Conservation (phyloP, 2,329 filamentous ascomycete species). For the Ophiocordyceps unilateralis region DNA sequence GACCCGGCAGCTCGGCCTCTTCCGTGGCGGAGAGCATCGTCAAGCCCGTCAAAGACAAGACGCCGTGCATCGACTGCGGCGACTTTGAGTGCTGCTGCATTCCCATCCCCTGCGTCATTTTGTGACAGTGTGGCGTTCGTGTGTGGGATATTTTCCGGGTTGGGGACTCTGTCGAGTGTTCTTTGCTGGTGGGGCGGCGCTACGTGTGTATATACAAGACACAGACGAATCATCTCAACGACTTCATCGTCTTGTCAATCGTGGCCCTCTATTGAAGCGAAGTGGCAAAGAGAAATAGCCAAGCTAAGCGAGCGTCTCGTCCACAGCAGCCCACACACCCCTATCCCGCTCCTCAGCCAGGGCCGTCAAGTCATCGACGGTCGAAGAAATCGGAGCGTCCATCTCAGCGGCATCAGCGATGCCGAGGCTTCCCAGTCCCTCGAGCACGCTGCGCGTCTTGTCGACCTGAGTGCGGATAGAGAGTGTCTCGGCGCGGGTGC, state of each 20-base stretch:
- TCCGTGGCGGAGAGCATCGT: slow-evolving; percentile 32
- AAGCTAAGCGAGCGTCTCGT: slow-evolving; percentile 19
- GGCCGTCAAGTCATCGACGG: too few relatives aligned
- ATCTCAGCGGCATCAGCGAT: slow-evolving; percentile 4
- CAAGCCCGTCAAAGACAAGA: slow-evolving; percentile 28
- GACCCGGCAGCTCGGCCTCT: slow-evolving; percentile 29
- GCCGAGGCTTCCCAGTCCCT: slow-evolving; percentile 42
- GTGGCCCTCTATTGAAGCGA: not conserved
- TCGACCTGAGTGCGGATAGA: slow-evolving; percentile 49
- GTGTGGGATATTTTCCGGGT: not conserved
- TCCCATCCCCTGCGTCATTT: slow-evolving; percentile 30
- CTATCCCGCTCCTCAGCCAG: slow-evolving; percentile 12
- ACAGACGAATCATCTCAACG: too few relatives aligned
- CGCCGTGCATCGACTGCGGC: slow-evolving; percentile 32
- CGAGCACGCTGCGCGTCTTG: slow-evolving; percentile 57
- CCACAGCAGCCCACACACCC: slow-evolving; percentile 23
- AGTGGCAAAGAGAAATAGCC: not conserved
- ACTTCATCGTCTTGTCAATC: too few relatives aligned
- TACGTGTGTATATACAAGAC: too few relatives aligned
- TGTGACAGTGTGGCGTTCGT: slow-evolving; percentile 16
- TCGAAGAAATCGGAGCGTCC: too few relatives aligned
- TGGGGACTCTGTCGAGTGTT: not conserved
- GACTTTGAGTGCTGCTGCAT: slow-evolving; percentile 38
- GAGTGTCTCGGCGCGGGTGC: slow-evolving; percentile 54
- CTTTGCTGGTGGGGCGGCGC: too few relatives aligned